Evolutionary conservation across 2,329 filamentous ascomycete species (phyloP), one percentile per base, ranked within the genome.

Genomic region (Penicillium sclerotiorum): DNA sequence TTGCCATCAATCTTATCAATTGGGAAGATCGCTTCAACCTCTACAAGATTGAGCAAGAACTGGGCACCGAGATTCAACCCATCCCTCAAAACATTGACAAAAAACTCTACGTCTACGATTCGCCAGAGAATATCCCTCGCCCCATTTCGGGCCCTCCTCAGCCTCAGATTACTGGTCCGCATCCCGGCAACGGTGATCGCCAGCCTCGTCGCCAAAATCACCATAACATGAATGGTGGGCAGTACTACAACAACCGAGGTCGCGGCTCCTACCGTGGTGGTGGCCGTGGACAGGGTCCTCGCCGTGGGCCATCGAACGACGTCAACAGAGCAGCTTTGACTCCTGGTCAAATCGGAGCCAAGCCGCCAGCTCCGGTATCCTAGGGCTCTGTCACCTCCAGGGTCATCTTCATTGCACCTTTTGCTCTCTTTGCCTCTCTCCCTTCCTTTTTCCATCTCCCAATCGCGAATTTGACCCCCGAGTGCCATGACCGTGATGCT

Each of bases 11-110:
- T 75, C 79, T 99, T 70, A 99, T 99, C 80, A 97, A 95, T 73
- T 99, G 94, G 94, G 94, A 99, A 50, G 94, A 99, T 71, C 86
- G 94, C 22, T 97, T 96, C 81, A 99, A 97, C 73, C 82, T 99
- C 17, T 99, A 99, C 80, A 95, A 95, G 71, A 99, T 99, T 62
- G 94, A 99, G 73, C 89, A 95, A 63, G 94, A 99, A 66, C 80
- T 99, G 33, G 94, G 94, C 45, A 99, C 94, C 6, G 94, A 99
- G 74, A 99, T 99, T 54, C 89, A 94, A 68, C 87, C 94, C n/a
- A 99, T 99, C 64, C 94, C 94, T 15, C 82, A 85, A 45, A 88
- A 85, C 60, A 99, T 99, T 59, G 94, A 99, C 78, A 97, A 96
- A 82, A 95, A 89, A 57, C 85, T 99, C 30, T 99, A 99, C 70